These are phyloP conservation scores for Penicillium frequentans DNA, from an alignment of 2,329 filamentous ascomycete species.

Conservation along the genomic window DNA sequence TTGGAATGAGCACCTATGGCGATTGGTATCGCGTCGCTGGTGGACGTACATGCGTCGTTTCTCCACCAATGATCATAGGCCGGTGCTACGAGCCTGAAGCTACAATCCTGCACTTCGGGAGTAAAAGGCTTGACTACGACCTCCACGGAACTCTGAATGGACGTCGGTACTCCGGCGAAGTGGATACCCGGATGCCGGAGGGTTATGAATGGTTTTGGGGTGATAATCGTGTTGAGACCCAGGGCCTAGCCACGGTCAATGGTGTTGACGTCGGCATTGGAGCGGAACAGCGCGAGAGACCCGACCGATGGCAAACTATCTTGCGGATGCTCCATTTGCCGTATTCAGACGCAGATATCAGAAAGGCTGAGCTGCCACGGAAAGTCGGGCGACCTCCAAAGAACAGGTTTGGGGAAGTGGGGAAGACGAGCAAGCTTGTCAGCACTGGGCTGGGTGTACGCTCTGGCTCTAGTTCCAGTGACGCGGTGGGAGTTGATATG, in stretches of 20 bases:
- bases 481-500: constrained; percentile 6
- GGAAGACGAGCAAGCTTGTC: constrained; percentile 42
- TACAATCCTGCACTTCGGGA: constrained; percentile 46
- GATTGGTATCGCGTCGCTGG: constrained; percentile 54
- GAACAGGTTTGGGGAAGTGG: constrained; percentile 30
- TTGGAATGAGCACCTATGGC: constrained; percentile 48
- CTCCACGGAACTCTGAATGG: constrained; percentile 47
- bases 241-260: constrained; percentile 57
- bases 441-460: constrained; percentile 32
- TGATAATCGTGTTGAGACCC: constrained; percentile 55
- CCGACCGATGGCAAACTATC: constrained; percentile 48
- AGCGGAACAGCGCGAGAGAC: constrained; percentile 44
- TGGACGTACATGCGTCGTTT: constrained; percentile 45
- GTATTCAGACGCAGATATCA: constrained; percentile 14
- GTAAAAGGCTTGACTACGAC: constrained; percentile 46
- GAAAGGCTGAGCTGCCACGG: constrained; percentile 1
- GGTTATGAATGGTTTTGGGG: constrained; percentile 58
- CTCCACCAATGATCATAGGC: constrained; percentile 54
- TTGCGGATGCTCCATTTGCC: constrained; percentile 47
- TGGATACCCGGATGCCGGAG: constrained; percentile 50
- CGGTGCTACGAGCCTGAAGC: constrained; percentile 56
- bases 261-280: constrained; percentile 51
- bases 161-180: constrained; percentile 46
- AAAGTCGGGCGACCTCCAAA: constrained; percentile 3
- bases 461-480: background rate